These are phyloP conservation scores for Alternaria triticimaculans DNA, from an alignment of 2,329 filamentous ascomycete genomes.

Conservation along the genomic window DNA sequence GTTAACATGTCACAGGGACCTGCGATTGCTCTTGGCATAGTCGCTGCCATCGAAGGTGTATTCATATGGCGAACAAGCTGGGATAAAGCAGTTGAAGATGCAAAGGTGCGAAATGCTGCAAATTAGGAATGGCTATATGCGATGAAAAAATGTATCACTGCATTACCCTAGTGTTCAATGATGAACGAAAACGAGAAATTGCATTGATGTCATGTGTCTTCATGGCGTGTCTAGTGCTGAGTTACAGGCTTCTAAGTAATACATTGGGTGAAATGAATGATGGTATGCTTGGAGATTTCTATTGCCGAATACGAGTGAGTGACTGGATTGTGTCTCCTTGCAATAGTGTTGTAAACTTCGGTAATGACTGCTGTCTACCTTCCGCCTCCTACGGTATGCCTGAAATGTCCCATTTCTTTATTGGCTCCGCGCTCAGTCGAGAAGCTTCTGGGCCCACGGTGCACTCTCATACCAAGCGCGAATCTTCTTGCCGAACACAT, in stretches of 20 bases:
- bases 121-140: slow-evolving; percentile 1
- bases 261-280: neutral
- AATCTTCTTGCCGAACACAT: slow-evolving; percentile 21
- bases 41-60: slow-evolving; percentile 61
- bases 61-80: slow-evolving; percentile 65
- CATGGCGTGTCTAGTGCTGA: neutral
- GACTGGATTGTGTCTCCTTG: neutral
- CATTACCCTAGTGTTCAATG: neutral
- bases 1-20: slow-evolving; percentile 47
- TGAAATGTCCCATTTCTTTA: neutral
- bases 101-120: slow-evolving; percentile 60
- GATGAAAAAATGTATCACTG: neutral
- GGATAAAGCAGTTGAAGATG: slow-evolving; percentile 66
- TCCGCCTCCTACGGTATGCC: neutral
- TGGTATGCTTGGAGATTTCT: neutral
- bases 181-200: neutral
- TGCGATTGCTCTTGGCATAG: slow-evolving; percentile 69
- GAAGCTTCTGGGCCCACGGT: slow-evolving; percentile 13
- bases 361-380: neutral
- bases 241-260: neutral
- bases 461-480: slow-evolving; percentile 18
- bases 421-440: slow-evolving; percentile 2
- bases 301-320: neutral
- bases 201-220: neutral
- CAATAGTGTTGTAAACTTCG: neutral